These are phyloP conservation scores for Apiotrichum porosum DNA, from an alignment of 1,284 basidiomycete genomes.

Conservation along the genomic window DNA sequence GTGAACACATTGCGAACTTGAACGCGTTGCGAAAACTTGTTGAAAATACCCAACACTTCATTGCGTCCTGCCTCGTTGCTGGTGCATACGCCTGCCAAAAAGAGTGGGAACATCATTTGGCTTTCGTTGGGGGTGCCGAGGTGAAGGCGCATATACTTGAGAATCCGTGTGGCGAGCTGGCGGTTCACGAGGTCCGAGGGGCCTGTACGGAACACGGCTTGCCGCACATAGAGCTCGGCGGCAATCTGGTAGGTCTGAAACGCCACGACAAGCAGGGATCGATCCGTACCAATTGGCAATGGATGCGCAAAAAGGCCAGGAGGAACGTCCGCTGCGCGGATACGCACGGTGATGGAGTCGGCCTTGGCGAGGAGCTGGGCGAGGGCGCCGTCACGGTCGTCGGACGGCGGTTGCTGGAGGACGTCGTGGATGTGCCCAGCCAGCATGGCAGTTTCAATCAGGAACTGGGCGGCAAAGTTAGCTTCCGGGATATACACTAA, in stretches of 20 bases:
- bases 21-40: constrained; percentile 25
- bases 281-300: constrained; percentile 17
- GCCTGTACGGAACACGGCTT: constrained; percentile 21
- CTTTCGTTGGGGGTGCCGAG: constrained; percentile 33
- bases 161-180: constrained; percentile 26
- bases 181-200: constrained; percentile 25
- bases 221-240: constrained; percentile 34
- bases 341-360: constrained; percentile 5
- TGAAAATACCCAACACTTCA: constrained; percentile 23
- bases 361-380: constrained; percentile 6
- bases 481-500: too few species aligned
- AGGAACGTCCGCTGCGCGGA: constrained; percentile 8
- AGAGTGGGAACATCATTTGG: constrained; percentile 37
- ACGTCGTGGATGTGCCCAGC: constrained; percentile 17
- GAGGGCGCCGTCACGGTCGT: constrained; percentile 4
- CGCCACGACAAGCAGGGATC: constrained; percentile 20
- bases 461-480: constrained; percentile 16
- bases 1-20: constrained; percentile 27
- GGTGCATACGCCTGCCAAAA: constrained; percentile 31
- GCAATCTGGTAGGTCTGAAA: constrained; percentile 33
- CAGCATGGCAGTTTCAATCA: constrained; percentile 24
- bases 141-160: constrained; percentile 24
- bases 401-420: constrained; percentile 2
- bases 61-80: constrained; percentile 17
- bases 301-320: constrained; percentile 10